These are phyloP conservation scores for Ascochyta lentis DNA, from an alignment of 2,329 filamentous ascomycete species.

Conservation along the genomic window DNA sequence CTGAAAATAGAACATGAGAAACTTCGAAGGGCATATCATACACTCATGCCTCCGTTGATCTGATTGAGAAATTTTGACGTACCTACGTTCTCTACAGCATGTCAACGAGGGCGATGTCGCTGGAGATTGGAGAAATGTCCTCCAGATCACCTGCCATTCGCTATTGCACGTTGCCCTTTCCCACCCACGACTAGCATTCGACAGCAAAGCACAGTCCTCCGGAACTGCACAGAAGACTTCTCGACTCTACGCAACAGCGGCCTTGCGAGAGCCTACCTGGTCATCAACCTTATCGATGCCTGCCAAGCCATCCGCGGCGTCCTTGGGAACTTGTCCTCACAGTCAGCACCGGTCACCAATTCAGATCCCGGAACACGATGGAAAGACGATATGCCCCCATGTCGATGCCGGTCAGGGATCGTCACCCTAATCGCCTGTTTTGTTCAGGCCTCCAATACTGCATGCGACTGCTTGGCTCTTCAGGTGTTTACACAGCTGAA, in stretches of 20 bases:
- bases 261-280: neutral
- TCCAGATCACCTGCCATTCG: neutral
- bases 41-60: conserved; percentile 1
- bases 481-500: neutral
- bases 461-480: neutral
- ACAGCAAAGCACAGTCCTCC: neutral
- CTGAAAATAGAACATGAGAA: conserved; percentile 5
- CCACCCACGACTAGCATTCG: conserved; percentile 1
- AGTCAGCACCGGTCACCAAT: neutral
- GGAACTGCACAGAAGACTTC: neutral
- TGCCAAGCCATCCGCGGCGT: neutral
- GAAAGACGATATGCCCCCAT: neutral
- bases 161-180: neutral
- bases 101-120: neutral
- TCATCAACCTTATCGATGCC: neutral
- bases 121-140: neutral
- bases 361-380: neutral
- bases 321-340: neutral
- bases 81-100: neutral
- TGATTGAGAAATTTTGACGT: conserved; percentile 1
- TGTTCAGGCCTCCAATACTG: neutral
- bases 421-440: neutral
- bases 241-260: neutral
- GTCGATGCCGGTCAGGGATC: conserved; percentile 5
- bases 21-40: conserved; percentile 7